Evolutionary conservation across 768 basidiomycete genomes (phyloP), one percentile per base, ranked within the genome.

Genomic region (Pulveroboletus sp.): DNA sequence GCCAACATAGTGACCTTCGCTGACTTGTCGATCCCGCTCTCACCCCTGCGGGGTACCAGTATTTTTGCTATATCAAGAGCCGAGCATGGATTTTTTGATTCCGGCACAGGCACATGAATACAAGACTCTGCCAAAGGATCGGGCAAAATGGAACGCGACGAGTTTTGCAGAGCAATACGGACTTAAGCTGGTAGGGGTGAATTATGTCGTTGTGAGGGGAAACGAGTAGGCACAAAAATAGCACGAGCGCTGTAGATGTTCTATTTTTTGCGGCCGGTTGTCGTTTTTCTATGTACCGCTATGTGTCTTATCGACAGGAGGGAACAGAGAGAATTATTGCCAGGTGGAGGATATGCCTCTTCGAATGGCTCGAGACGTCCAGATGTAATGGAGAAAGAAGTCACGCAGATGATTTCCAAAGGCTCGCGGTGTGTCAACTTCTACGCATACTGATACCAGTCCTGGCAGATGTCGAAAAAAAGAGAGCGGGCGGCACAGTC

Each of bases 51-150:
- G 32, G 43, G 4, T 11, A n/a, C 6, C 24, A 74, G 83, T 74
- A 11, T 80, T 85, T 62, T 64, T 85, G 8, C 70, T 85, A 8
- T 85, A 80, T 58, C 71, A 80, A 55, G 84, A 86, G 56, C 83
- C 83, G 4, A 62, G 58, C 10, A 59, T 45, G 15, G 57, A 69
- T 0, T 69, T 80, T 49, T 52, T 40, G 2, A 66, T 85, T 18
- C 76, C 79, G 0, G 31, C 59, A 2, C 66, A 73, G 10, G 78
- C 76, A 4, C 66, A 69, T 0, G 82, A 85, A 52, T 64, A 72
- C 52, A 71, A 75, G 17, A 69, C 64, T 3, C 69, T 68, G n/a
- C 54, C 72, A 6, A 73, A 72, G 45, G 72, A 76, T 35, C 69
- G 83, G 11, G 67, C 72, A 3, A 76, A 66, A 31, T 86, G 84